Evolutionary conservation across 805 yeast genomes (phyloP).

Genomic region (Yamadazyma ubonensis): DNA sequence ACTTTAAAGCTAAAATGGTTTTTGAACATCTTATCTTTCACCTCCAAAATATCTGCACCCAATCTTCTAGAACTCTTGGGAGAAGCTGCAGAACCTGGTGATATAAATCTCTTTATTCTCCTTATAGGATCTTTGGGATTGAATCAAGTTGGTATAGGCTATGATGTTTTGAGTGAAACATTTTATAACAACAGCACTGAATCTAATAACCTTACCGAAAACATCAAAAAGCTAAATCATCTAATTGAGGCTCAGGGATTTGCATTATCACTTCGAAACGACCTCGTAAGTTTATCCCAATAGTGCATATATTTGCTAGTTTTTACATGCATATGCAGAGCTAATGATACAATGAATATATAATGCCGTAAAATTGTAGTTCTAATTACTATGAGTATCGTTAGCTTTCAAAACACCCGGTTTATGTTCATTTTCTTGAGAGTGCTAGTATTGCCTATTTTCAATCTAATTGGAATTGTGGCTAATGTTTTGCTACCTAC

Average conservation of each 20-base stretch:
- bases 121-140: slow-evolving; percentile 13
- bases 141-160: slow-evolving; percentile 14
- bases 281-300: slow-evolving; percentile 9
- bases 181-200: slow-evolving; percentile 11
- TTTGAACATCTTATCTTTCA: slow-evolving; percentile 14
- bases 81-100: slow-evolving; percentile 6
- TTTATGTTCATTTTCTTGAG: too few species aligned
- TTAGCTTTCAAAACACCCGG: too few species aligned
- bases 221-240: slow-evolving; percentile 2
- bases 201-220: not conserved
- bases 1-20: slow-evolving; percentile 14
- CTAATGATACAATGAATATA: not conserved
- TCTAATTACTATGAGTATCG: not conserved
- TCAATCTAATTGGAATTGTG: too few species aligned
- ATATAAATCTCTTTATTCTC: slow-evolving; percentile 8
- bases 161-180: slow-evolving; percentile 7
- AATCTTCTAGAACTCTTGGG: not conserved
- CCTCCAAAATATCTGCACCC: slow-evolving; percentile 11
- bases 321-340: slow-evolving; percentile 1
- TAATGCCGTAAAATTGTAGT: slow-evolving; percentile 1
- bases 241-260: slow-evolving; percentile 4
- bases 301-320: not conserved
- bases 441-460: not conserved
- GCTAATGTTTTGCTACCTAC: too few species aligned
- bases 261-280: slow-evolving; percentile 11